phyloP scores from a whole-genome alignment of 371 early-diverging fungal species.

The Mycotypha africana region DNA sequence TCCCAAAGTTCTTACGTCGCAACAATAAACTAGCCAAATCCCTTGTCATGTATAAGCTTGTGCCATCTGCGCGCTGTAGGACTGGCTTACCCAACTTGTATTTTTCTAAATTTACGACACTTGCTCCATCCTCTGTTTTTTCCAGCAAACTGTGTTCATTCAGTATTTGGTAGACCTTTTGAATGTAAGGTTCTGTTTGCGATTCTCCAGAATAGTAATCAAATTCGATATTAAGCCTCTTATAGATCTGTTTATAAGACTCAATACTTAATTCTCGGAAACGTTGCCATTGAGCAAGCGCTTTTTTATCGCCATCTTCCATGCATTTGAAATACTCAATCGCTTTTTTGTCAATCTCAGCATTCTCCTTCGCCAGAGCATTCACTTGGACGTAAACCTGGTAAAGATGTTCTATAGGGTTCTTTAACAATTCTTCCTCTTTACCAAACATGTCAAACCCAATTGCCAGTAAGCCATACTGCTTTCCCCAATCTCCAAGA shows the following conservation, averaged over 20 bases:
- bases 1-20: constrained; percentile 66
- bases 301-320: constrained; percentile 84
- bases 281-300: constrained; percentile 73
- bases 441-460: constrained; percentile 86
- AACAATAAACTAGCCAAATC: constrained; percentile 92
- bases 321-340: constrained; percentile 89
- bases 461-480: constrained; percentile 94
- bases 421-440: constrained; percentile 67
- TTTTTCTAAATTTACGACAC: constrained; percentile 65
- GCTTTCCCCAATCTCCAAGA: constrained; percentile 99
- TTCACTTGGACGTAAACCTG: constrained; percentile 95
- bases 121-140: constrained; percentile 65
- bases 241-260: constrained; percentile 86
- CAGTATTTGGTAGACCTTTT: constrained; percentile 63
- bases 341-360: constrained; percentile 65
- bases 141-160: constrained; percentile 45
- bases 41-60: constrained; percentile 93
- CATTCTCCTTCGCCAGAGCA: constrained; percentile 53
- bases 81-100: constrained; percentile 72
- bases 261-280: constrained; percentile 87
- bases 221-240: constrained; percentile 85
- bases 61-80: constrained; percentile 87
- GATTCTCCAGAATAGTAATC: constrained; percentile 98
- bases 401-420: constrained; percentile 94
- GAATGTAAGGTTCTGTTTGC: constrained; percentile 70